Base-by-base conservation (phyloP, 495 filamentous ascomycete genomes). In the Penicillium coffeae region DNA sequence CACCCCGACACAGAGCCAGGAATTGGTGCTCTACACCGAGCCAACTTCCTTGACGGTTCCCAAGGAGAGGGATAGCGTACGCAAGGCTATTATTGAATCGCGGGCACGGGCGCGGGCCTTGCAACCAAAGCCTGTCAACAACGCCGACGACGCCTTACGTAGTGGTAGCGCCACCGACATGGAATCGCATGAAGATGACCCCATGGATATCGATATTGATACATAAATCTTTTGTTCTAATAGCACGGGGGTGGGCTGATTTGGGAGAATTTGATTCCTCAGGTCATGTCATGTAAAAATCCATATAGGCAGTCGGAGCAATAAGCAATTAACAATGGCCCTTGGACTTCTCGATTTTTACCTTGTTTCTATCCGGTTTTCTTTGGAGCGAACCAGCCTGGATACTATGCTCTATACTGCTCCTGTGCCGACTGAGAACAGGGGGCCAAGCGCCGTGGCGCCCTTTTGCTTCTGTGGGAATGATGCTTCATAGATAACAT, bases 51-150 rank as follows among this genome's bases (percentile, higher is more conserved):
- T 96, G 47, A 83, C 84, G 1, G 72, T 94, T 14, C 83, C 89
- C 8, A 73, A 80, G 60, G 87, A 92, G 52, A 47, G 58, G 14
- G 91, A 95, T 60, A 87, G 77, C 55, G 89, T 96, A 40, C 75
- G 89, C 41, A 91, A 84, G 60, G 90, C 88, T 5, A 89, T 98
- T 46, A 73, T 94, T 41, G 92, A 95, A 64, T 84, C 88, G 15
- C 74, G 90, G 36, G 82, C 79, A 8, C 76, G 90, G 48, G 75
- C 80, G 15, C 55, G 63, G 33, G 55, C 56, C 3, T 25, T 19
- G 13, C 30, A 21, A 18, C 8, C 33, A 13, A 7, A 14, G 13
- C 13, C 21, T 10, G 9, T 12, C 44, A 16, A 8, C 13, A 15
- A 12, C 33, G 27, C 44, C 8, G 34, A 16, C 14, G 14, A 15